phyloP scores from a whole-genome alignment of 2,329 filamentous ascomycete genomes.

The Lojkania enalia region DNA sequence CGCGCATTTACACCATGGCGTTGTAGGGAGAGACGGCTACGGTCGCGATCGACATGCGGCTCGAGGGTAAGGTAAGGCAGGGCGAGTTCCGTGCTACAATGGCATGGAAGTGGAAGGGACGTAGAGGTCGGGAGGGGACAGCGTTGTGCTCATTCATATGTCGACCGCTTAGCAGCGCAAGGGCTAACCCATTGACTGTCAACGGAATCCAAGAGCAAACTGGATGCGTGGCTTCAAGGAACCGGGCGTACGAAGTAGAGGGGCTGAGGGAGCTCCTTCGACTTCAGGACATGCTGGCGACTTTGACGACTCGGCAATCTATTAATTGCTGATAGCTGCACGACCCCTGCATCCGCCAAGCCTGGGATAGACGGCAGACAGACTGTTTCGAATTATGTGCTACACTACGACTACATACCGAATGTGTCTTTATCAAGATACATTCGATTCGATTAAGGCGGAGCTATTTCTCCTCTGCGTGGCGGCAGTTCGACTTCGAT shows the following conservation, averaged over 20 bases:
- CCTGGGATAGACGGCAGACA: too few relatives aligned
- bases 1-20: conserved; percentile 31
- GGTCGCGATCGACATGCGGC: conserved; percentile 19
- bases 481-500: too few relatives aligned
- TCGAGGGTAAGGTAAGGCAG: background rate
- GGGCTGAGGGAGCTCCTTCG: background rate
- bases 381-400: too few relatives aligned
- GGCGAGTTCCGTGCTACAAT: background rate
- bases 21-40: conserved; percentile 2
- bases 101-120: conserved; percentile 19
- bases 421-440: too few relatives aligned
- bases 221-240: background rate
- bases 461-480: too few relatives aligned
- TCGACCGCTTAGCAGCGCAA: too few relatives aligned
- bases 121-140: conserved; percentile 6
- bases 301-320: background rate
- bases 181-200: too few relatives aligned
- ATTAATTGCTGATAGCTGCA: background rate
- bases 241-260: background rate
- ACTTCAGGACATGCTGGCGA: background rate
- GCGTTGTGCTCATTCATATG: background rate
- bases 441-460: too few relatives aligned
- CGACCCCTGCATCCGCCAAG: background rate
- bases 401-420: too few relatives aligned
- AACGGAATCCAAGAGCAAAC: background rate